These are phyloP conservation scores for Nitzschia inconspicua DNA, from an alignment of 108 stramenopile species.

Conservation along the genomic window DNA sequence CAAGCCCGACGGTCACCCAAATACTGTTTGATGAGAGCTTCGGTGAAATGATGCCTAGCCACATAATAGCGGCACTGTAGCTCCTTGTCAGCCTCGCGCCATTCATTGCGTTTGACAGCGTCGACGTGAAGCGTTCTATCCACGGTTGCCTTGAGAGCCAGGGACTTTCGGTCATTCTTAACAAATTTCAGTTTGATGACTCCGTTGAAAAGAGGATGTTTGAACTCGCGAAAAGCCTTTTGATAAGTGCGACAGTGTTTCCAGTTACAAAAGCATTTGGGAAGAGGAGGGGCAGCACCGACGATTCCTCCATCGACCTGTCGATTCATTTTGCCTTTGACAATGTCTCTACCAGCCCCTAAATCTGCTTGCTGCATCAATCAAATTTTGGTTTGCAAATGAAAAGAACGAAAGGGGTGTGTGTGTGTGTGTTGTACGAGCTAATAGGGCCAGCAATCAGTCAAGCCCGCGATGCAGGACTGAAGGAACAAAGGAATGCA, in stretches of 20 bases:
- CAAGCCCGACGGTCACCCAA: constrained; percentile 26
- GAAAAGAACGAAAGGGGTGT: too few relatives aligned
- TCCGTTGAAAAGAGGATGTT: constrained; percentile 41
- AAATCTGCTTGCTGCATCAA: too few relatives aligned
- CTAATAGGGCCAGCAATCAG: too few relatives aligned
- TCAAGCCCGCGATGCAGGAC: too few relatives aligned
- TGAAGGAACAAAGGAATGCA: too few relatives aligned
- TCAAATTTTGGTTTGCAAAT: too few relatives aligned
- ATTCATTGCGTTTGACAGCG: constrained; percentile 30
- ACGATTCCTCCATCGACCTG: too few relatives aligned
- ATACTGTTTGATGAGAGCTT: constrained; percentile 29
- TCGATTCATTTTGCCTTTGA: too few relatives aligned
- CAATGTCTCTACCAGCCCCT: too few relatives aligned
- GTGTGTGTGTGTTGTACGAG: too few relatives aligned
- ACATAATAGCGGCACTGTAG: constrained; percentile 36
- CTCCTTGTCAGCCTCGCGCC: constrained; percentile 21
- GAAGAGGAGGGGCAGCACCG: constrained; percentile 17
- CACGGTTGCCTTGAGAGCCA: constrained; percentile 39
- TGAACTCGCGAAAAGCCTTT: constrained; percentile 36
- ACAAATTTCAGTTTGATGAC: constrained; percentile 41
- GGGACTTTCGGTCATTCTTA: constrained; percentile 17
- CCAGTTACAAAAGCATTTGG: constrained; percentile 51
- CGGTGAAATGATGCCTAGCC: constrained; percentile 47
- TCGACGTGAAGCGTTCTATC: constrained; percentile 40
- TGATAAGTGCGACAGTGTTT: constrained; percentile 48